Evolutionary conservation across 345 rosid species (phyloP).

Genomic region (Lumnitzera littorea): DNA sequence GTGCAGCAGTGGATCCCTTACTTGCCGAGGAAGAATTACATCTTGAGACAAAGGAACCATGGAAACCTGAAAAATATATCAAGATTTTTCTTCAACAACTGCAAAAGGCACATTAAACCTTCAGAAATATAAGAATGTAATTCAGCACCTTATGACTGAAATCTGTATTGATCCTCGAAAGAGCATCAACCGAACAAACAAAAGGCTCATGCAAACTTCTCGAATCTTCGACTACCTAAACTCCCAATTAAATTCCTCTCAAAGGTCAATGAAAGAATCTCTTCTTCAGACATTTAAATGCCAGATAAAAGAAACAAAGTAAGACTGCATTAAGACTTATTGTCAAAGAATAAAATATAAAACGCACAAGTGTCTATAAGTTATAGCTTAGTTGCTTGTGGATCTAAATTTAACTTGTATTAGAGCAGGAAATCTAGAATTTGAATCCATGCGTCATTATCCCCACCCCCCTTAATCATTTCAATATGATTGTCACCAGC

Average conservation of each 20-base stretch:
- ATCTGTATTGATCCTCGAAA: slow-evolving; percentile 38
- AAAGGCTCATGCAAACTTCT: slow-evolving; percentile 40
- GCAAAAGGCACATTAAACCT: background rate
- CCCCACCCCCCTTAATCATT: no score
- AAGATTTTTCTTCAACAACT: slow-evolving; percentile 1
- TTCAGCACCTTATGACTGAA: slow-evolving; percentile 36
- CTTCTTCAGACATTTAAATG: slow-evolving; percentile 3
- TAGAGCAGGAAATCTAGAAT: no score
- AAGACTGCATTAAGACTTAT: background rate
- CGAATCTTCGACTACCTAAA: slow-evolving; percentile 41
- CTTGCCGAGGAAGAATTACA: slow-evolving; percentile 51
- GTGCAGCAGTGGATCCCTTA: slow-evolving; percentile 66
- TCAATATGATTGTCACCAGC: no score
- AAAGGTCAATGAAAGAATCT: slow-evolving; percentile 8
- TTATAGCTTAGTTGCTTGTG: no score
- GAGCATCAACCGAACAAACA: slow-evolving; percentile 77
- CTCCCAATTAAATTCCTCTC: slow-evolving; percentile 10
- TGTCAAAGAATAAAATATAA: no score
- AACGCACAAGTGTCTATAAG: slow-evolving; percentile 2
- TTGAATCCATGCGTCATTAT: no score
- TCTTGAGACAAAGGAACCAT: slow-evolving; percentile 30
- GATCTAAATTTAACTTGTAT: no score
- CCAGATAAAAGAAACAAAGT: slow-evolving; percentile 6
- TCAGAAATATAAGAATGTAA: background rate
- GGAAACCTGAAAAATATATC: slow-evolving; percentile 34